Conservation (phyloP, 345 rosid genomes). For the Gossypium raimondii region DNA sequence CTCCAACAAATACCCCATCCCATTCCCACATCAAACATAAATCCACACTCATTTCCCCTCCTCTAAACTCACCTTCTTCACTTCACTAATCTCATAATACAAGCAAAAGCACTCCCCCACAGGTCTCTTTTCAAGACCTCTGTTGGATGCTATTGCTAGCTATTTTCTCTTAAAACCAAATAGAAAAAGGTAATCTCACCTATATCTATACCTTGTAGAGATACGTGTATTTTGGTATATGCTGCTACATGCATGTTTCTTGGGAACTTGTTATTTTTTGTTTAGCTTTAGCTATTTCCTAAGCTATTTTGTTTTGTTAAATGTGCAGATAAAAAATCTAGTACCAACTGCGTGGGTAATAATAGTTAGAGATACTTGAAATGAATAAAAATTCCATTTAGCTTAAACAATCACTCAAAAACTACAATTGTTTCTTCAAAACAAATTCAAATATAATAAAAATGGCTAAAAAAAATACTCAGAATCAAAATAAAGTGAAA, state of each 20-base stretch:
- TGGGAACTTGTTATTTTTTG: constrained; percentile 5
- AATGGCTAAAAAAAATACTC: too few species aligned
- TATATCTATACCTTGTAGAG: background rate
- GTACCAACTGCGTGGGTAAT: background rate
- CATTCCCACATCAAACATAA: constrained; percentile 17
- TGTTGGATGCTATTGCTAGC: background rate
- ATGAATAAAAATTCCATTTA: too few species aligned
- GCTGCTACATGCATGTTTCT: background rate
- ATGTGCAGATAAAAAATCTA: constrained; percentile 24
- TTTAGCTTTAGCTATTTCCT: background rate
- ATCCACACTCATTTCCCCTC: background rate
- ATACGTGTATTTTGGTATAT: background rate
- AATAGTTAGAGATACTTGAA: constrained; percentile 17
- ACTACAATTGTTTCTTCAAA: too few species aligned
- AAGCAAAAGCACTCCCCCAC: background rate
- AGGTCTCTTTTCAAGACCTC: background rate
- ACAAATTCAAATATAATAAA: too few species aligned
- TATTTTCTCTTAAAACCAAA: background rate
- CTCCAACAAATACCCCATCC: constrained; percentile 39
- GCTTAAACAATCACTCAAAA: too few species aligned
- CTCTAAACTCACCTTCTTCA: background rate
- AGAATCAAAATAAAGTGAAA: too few species aligned
- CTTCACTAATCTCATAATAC: background rate
- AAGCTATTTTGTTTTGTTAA: background rate
- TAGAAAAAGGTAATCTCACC: background rate